These are phyloP conservation scores for Cryptococcus sp. DNA, from an alignment of 1,284 basidiomycete species.

Conservation along the genomic window DNA sequence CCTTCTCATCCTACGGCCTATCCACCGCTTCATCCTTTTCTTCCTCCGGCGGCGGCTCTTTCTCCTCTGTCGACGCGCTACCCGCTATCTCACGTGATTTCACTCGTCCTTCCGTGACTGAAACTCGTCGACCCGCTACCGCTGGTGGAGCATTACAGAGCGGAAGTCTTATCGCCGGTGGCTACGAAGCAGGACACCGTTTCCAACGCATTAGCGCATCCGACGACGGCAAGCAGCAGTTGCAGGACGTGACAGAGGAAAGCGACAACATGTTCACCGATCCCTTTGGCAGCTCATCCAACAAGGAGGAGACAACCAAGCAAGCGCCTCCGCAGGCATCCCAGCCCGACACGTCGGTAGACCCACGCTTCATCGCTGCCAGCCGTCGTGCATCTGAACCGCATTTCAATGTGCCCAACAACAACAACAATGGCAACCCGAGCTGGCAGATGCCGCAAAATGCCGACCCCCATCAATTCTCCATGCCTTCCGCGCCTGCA, in stretches of 20 bases:
- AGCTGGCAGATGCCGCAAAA: slow-evolving; percentile 7
- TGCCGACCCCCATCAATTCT: background rate
- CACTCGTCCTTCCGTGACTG: slow-evolving; percentile 35
- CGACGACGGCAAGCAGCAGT: slow-evolving; percentile 13
- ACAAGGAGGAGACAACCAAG: slow-evolving; percentile 9
- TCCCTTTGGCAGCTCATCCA: slow-evolving; percentile 21
- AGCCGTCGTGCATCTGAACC: slow-evolving; percentile 35
- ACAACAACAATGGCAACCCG: slow-evolving; percentile 8
- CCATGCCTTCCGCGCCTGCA: slow-evolving; percentile 22
- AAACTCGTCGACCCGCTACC: slow-evolving; percentile 48
- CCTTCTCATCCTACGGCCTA: slow-evolving; percentile 14
- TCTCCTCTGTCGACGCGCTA: slow-evolving; percentile 42
- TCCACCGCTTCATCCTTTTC: slow-evolving; percentile 38
- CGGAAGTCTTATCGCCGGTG: slow-evolving; percentile 16
- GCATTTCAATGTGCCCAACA: slow-evolving; percentile 22
- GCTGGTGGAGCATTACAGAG: slow-evolving; percentile 42
- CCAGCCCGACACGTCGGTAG: slow-evolving; percentile 16
- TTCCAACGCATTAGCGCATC: slow-evolving; percentile 14
- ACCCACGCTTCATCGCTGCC: slow-evolving; percentile 29
- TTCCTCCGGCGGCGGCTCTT: slow-evolving; percentile 30
- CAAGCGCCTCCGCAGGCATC: slow-evolving; percentile 10
- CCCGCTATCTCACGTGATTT: slow-evolving; percentile 52
- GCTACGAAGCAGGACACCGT: slow-evolving; percentile 10
- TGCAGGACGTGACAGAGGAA: slow-evolving; percentile 25
- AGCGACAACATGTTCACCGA: slow-evolving; percentile 26